Percentiles rank a stretch among this genome's conserved stretches.
Evolutionary conservation across 2,329 filamentous ascomycete species (phyloP).

Genomic region (Nannizziopsis arthrosporioides): DNA sequence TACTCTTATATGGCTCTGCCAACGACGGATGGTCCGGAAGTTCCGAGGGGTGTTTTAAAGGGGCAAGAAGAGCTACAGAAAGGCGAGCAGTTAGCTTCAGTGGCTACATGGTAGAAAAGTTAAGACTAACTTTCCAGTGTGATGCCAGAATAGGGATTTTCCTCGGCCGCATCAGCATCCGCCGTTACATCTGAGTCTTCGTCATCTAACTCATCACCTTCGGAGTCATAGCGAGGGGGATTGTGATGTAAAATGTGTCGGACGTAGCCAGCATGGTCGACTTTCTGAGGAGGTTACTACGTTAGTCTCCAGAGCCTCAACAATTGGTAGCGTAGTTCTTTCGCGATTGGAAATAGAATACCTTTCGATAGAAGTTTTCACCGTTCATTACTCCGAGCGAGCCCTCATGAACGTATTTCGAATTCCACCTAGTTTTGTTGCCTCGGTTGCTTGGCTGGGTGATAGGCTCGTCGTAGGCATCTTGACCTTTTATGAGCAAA

Average conservation of each 20-base stretch:
- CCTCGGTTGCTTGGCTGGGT: slow-evolving; percentile 46
- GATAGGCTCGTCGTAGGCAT: slow-evolving; percentile 42
- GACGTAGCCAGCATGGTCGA: slow-evolving; percentile 51
- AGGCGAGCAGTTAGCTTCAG: neutral
- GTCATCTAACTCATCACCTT: slow-evolving; percentile 50
- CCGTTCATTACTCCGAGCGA: slow-evolving; percentile 42
- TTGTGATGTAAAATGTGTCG: slow-evolving; percentile 49
- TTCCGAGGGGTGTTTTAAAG: slow-evolving; percentile 51
- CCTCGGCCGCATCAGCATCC: slow-evolving; percentile 46
- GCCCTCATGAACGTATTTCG: slow-evolving; percentile 45
- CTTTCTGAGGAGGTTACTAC: slow-evolving; percentile 33
- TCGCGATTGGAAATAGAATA: slow-evolving; percentile 21
- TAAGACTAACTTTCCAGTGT: slow-evolving; percentile 43
- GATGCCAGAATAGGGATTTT: slow-evolving; percentile 50
- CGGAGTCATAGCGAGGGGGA: slow-evolving; percentile 50
- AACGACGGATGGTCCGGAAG: slow-evolving; percentile 49
- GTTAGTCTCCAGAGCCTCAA: too few species aligned
- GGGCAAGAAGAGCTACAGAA: slow-evolving; percentile 44
- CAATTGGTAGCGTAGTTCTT: neutral
- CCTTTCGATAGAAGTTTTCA: slow-evolving; percentile 45
- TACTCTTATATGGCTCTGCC: slow-evolving; percentile 47
- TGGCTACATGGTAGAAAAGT: neutral
- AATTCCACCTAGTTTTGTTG: slow-evolving; percentile 50
- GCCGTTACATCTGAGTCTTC: slow-evolving; percentile 48
- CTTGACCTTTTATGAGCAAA: slow-evolving; percentile 16